Conservation (phyloP, 352 stramenopile genomes). For the Phytophthora sp. region DNA sequence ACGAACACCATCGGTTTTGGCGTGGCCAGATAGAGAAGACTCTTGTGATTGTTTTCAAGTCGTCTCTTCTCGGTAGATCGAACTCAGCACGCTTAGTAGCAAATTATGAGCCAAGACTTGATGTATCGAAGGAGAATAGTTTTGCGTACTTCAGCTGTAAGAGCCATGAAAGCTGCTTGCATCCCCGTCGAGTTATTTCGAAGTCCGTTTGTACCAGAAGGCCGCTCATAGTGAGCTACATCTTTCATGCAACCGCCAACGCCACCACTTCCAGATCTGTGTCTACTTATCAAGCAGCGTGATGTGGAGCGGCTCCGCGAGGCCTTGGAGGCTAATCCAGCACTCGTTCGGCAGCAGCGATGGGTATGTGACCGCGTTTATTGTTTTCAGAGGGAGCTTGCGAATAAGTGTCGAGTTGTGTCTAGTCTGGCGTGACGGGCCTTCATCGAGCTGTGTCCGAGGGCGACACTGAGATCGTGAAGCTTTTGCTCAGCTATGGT, state of each 20-base stretch:
- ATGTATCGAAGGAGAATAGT: no score
- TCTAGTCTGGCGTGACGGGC: slow-evolving; percentile 64
- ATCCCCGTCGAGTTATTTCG: slow-evolving; percentile 7
- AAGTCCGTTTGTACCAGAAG: no score
- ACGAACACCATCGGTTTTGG: no score
- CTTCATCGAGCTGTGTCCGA: slow-evolving; percentile 69
- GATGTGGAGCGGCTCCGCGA: slow-evolving; percentile 40
- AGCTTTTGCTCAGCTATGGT: slow-evolving; percentile 53
- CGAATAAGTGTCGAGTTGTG: background rate
- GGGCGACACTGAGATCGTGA: slow-evolving; percentile 44
- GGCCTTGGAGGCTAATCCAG: slow-evolving; percentile 37
- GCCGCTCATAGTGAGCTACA: background rate
- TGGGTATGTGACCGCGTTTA: no score
- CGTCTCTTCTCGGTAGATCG: no score
- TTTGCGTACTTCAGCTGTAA: no score
- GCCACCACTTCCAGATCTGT: slow-evolving; percentile 43
- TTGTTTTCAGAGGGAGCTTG: no score
- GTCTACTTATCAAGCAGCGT: slow-evolving; percentile 58
- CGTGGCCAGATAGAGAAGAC: no score
- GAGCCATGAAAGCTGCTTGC: no score
- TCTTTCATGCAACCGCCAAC: slow-evolving; percentile 4
- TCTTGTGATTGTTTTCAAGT: no score
- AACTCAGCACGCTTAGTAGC: no score
- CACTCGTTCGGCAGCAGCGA: slow-evolving; percentile 51
- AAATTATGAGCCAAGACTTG: no score